Evolutionary conservation across 2,329 filamentous ascomycete genomes (phyloP).

Genomic region (Claviceps quebecensis): DNA sequence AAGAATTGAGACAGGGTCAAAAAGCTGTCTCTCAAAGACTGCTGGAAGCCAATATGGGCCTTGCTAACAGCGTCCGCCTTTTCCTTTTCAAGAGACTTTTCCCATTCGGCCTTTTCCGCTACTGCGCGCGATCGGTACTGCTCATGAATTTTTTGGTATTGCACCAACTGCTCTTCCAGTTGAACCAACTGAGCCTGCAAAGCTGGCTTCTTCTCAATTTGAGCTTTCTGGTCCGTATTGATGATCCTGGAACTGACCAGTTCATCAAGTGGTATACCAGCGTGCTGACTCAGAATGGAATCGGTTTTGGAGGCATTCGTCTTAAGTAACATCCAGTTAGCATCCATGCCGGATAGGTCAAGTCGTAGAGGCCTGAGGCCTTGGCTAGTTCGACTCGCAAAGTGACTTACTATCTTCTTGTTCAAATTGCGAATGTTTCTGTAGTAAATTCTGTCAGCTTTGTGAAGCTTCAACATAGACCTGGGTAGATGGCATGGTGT

Average conservation of each 20-base stretch:
- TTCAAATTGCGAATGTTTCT: conserved; percentile 83
- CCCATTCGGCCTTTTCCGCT: conserved; percentile 44
- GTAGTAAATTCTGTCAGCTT: not conserved
- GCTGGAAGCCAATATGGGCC: conserved; percentile 34
- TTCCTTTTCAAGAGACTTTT: conserved; percentile 42
- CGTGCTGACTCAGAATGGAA: conserved; percentile 52
- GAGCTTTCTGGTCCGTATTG: conserved; percentile 67
- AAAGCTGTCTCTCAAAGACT: conserved; percentile 49
- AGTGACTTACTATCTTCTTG: conserved; percentile 77
- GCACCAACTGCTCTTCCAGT: conserved; percentile 58
- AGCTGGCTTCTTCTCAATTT: conserved; percentile 62
- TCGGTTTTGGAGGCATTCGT: conserved; percentile 61
- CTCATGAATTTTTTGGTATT: conserved; percentile 62
- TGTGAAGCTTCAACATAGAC: not conserved
- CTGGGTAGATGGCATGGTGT: conserved; percentile 16
- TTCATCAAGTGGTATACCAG: conserved; percentile 57
- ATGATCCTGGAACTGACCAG: conserved; percentile 59
- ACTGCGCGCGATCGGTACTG: conserved; percentile 51
- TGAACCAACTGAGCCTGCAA: conserved; percentile 55
- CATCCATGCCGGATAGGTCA: conserved; percentile 25
- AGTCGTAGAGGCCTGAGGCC: conserved; percentile 1
- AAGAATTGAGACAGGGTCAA: conserved; percentile 67
- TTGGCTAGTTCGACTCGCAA: not conserved
- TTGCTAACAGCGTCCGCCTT: conserved; percentile 40
- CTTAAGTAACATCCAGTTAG: conserved; percentile 23